These are phyloP conservation scores for Psophocarpus tetragonolobus DNA, from an alignment of 306 rosid species.

Conservation along the genomic window DNA sequence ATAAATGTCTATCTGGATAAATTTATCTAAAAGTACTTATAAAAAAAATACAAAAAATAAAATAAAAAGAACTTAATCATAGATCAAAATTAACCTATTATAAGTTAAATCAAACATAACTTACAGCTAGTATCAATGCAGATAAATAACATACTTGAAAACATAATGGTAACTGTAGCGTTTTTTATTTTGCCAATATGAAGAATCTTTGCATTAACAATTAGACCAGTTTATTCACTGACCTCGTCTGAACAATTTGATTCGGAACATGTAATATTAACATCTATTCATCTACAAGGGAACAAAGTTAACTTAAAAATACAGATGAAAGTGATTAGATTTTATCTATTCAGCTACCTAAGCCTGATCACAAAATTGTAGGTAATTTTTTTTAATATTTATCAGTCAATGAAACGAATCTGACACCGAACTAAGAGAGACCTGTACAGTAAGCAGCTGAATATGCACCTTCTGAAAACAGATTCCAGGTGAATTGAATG, in stretches of 20 bases:
- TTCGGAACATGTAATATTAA: slow-evolving; percentile 21
- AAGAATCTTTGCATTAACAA: slow-evolving; percentile 3
- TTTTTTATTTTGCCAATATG: neutral
- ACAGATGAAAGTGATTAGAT: slow-evolving; percentile 26
- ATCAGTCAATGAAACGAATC: slow-evolving; percentile 32
- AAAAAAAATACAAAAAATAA: too few relatives aligned
- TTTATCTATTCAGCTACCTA: slow-evolving; percentile 35
- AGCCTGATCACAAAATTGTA: slow-evolving; percentile 30
- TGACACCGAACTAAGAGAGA: slow-evolving; percentile 31
- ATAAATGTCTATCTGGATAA: too few relatives aligned
- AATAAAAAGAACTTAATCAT: too few relatives aligned
- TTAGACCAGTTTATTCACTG: slow-evolving; percentile 15
- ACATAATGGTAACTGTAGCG: neutral
- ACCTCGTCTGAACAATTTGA: slow-evolving; percentile 1
- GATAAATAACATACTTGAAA: neutral
- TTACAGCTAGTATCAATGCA: neutral
- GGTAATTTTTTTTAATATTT: slow-evolving; percentile 16
- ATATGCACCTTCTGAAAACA: slow-evolving; percentile 39
- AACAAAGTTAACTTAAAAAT: slow-evolving; percentile 34
- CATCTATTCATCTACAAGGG: slow-evolving; percentile 25
- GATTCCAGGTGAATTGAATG: slow-evolving; percentile 43
- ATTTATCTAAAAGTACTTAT: too few relatives aligned
- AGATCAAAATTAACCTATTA: too few relatives aligned
- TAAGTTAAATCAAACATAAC: too few relatives aligned
- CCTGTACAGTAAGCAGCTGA: slow-evolving; percentile 57